Conservation (phyloP, 306 rosid genomes). For the Arachis stenosperma region DNA sequence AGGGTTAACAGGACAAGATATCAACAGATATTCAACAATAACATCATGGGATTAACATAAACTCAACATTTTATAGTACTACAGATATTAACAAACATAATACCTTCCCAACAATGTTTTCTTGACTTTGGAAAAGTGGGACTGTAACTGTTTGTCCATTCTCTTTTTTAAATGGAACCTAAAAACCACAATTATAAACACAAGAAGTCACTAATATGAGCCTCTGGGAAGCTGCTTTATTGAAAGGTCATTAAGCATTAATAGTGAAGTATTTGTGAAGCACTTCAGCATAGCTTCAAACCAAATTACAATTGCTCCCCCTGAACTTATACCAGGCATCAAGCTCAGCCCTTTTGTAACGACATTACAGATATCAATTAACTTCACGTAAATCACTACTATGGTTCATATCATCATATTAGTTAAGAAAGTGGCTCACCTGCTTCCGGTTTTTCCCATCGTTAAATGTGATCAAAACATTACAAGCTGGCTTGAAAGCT, state of each 20-base stretch:
- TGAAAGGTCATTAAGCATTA: conserved; percentile 20
- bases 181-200: conserved; percentile 7
- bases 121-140: conserved; percentile 98
- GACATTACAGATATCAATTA: conserved; percentile 24
- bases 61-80: conserved; percentile 1
- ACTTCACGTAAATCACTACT: not conserved
- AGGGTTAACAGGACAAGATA: conserved; percentile 20
- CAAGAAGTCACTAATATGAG: conserved; percentile 9
- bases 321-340: conserved; percentile 27
- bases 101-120: conserved; percentile 97
- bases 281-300: not conserved
- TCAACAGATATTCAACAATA: conserved; percentile 12
- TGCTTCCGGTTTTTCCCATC: conserved; percentile 97
- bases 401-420: conserved; percentile 9
- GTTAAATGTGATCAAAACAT: conserved; percentile 69
- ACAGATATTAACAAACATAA: conserved; percentile 27
- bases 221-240: not conserved
- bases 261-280: not conserved
- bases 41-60: conserved; percentile 12
- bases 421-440: conserved; percentile 47
- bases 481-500: conserved; percentile 99
- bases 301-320: not conserved
- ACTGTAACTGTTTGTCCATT: conserved; percentile 81
- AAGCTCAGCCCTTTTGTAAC: conserved; percentile 11
- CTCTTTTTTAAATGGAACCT: conserved; percentile 89